phyloP scores from a whole-genome alignment of 2,329 filamentous ascomycete genomes.

The Penicillium sp. region DNA sequence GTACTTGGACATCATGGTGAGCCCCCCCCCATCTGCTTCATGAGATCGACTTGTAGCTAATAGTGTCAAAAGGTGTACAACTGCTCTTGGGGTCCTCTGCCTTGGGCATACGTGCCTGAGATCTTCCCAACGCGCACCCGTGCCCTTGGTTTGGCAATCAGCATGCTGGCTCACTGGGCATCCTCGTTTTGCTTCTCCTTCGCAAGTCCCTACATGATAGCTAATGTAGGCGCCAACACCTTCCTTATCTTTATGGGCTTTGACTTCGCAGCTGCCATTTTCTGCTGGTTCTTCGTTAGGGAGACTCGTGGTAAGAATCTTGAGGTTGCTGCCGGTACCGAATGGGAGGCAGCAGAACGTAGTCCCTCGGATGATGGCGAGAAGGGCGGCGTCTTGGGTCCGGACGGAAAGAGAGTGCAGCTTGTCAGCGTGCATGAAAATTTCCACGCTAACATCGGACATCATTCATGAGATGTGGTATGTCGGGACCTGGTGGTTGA shows the following conservation, averaged over 20 bases:
- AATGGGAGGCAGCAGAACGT: conserved; percentile 19
- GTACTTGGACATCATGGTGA: conserved; percentile 51
- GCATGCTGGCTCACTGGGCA: conserved; percentile 32
- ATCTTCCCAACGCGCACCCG: conserved; percentile 31
- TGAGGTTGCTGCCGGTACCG: conserved; percentile 35
- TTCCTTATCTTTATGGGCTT: conserved; percentile 42
- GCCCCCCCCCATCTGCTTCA: not conserved
- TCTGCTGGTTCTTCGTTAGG: conserved; percentile 54
- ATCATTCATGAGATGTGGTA: conserved; percentile 4
- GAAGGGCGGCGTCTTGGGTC: conserved; percentile 10
- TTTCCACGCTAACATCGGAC: conserved; percentile 18
- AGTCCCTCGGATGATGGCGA: conserved; percentile 14
- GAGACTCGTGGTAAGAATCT: conserved; percentile 54
- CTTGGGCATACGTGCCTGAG: conserved; percentile 24
- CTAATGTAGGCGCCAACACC: conserved; percentile 47
- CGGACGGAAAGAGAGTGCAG: conserved; percentile 15
- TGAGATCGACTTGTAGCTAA: not conserved
- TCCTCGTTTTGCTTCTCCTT: conserved; percentile 35
- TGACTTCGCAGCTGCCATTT: conserved; percentile 45
- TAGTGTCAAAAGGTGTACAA: conserved; percentile 33
- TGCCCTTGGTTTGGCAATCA: conserved; percentile 30
- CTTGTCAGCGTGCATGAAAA: conserved; percentile 19
- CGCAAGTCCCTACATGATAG: conserved; percentile 38
- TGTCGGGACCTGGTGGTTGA: not conserved
- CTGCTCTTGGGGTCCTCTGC: conserved; percentile 31